Base-by-base conservation (phyloP, 148 eudicot species). In the Simmondsia chinensis region DNA sequence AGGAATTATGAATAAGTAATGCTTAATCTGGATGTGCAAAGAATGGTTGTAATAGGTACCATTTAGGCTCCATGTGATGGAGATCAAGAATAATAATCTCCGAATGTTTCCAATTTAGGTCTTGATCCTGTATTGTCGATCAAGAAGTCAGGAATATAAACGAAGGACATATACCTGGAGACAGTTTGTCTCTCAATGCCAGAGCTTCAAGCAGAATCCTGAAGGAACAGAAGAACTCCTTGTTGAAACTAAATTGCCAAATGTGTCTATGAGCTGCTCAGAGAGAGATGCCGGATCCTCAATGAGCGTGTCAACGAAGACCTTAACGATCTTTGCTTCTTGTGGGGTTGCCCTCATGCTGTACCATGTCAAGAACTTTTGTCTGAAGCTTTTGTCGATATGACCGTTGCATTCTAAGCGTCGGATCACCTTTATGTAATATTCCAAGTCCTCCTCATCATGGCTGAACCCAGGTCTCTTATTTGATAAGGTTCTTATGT, bases 281-380 rank as follows among this genome's bases (percentile, higher is more conserved):
- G 96, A 77, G 31, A 87, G 83, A 6, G 73, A 73, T 10, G 60
- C 73, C 1, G 87, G 80, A 48, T 87, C 94, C 24, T 76, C 87
- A 20, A 66, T 66, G 5, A 87, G 50, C 0, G 80, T 65, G 36
- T 82, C 81, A 0, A 87, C 70, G 25, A 82, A 87, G 10, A 68
- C 87, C 70, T 72, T 82, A 11, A 82, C 94, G n/a, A 87, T 68
- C 44, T 83, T 73, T 12, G 55, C 56, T 58, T 87, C 84, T 32
- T 76, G 80, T 14, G 79, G 57, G 15, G 77, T 76, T 36, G 96
- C 96, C 48, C 82, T 79, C 54, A 87, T 59, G 57, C 87, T 69
- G 44, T 82, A 87, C 96, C 96, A 87, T 9, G 94, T 87, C 53
- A 87, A 48, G 43, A 87, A 76, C 21, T 76, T 82, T 53, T 79